Base-by-base conservation (phyloP, 2,329 filamentous ascomycete genomes). In the Sarocladiaceae sp. region DNA sequence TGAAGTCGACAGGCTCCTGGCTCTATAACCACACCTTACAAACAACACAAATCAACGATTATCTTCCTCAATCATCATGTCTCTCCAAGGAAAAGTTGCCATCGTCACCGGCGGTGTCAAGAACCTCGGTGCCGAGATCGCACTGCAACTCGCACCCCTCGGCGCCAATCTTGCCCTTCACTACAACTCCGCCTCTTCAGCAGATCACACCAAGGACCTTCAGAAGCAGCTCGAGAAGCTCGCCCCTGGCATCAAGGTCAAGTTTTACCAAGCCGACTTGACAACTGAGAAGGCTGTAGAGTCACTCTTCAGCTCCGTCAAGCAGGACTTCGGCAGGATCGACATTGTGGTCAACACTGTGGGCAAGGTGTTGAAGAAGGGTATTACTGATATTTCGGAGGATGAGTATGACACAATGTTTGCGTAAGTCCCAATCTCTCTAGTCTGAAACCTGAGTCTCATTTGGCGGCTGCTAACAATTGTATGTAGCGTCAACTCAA, bases 141-240 rank as follows among this genome's bases (percentile, higher is more conserved):
- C 79, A 55, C 74, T 80, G 52, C 74, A 77, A 54, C 76, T 84
- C 36, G 79, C 78, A 60, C 68, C 71, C 54, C 74, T 76, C 50
- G 82, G 82, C 28, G 78, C 77, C 59, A 76, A 69, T 57, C 76
- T 86, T 33, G 70, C 84, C 37, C 71, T 85, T 56, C 84, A 84
- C 66, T 85, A 84, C 67, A 62, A 64, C 56, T 73, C 72, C 10
- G 50, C 65, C 40, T 61, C 59, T 53, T 67, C 67, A 58, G 69
- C 73, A 59, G 56, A 61, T 11, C 63, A 68, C 12, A 66, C 71
- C 15, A 58, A 57, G 11, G 57, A 63, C 44, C 61, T 76, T n/a
- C 62, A 64, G n/a, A 56, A 62, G 4, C 62, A 68, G 52, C 61
- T 77, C n/a, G 60, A 63, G 42, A 48, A 64, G 23, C 60, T 62